Conservation (phyloP, 805 yeast genomes). For the Saccharomycopsis microspora region DNA sequence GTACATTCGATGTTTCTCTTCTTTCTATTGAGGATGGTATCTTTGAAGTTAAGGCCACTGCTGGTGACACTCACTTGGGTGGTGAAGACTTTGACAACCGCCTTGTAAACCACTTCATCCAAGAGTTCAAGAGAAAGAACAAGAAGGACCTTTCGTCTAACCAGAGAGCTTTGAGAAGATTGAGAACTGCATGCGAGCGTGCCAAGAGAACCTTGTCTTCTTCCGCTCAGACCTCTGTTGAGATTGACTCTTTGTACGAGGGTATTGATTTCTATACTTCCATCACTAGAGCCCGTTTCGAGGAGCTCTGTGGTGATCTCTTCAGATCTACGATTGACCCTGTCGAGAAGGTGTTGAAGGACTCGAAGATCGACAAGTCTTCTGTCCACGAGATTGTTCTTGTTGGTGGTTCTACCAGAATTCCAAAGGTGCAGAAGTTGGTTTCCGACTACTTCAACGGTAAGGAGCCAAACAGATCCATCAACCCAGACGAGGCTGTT, state of each 20-base stretch:
- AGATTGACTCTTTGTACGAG: constrained; percentile 91
- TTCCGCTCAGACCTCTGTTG: constrained; percentile 92
- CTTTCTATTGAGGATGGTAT: constrained; percentile 92
- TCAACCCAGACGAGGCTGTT: constrained; percentile 99
- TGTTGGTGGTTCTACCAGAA: constrained; percentile 99
- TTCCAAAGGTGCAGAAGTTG: constrained; percentile 95
- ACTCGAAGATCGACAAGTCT: constrained; percentile 87
- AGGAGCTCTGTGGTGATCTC: constrained; percentile 92
- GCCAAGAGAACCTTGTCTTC: constrained; percentile 98
- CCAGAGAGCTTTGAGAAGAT: constrained; percentile 97
- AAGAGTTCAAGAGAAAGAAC: constrained; percentile 96
- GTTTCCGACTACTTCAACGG: constrained; percentile 98
- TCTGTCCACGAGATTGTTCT: constrained; percentile 89
- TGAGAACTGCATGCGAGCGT: constrained; percentile 98
- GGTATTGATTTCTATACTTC: constrained; percentile 98
- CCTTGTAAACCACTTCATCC: constrained; percentile 85
- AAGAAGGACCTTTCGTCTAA: constrained; percentile 86
- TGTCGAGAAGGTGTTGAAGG: constrained; percentile 91
- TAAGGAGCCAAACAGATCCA: constrained; percentile 95
- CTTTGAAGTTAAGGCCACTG: constrained; percentile 92
- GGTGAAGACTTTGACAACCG: constrained; percentile 99
- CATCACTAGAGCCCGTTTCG: constrained; percentile 97
- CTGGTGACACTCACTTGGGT: constrained; percentile 80
- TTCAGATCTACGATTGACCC: constrained; percentile 94
- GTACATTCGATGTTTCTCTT: constrained; percentile 96